Conservation (phyloP, 352 stramenopile species). For the Phytophthora aleatoria region DNA sequence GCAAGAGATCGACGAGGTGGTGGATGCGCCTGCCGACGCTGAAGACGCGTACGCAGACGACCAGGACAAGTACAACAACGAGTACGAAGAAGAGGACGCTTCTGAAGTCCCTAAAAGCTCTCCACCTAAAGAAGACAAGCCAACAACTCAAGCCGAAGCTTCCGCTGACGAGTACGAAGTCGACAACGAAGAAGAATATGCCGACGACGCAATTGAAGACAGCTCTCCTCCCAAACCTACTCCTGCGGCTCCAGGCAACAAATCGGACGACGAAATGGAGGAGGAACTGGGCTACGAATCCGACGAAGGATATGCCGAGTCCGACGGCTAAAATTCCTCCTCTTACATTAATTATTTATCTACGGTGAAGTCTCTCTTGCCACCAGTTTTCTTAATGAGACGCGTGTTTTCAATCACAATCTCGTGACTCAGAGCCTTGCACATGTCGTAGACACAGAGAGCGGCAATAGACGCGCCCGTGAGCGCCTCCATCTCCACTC, state of each 20-base stretch:
- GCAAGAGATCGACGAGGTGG: constrained; percentile 27
- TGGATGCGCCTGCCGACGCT: constrained; percentile 12
- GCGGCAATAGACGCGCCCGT: constrained; percentile 93
- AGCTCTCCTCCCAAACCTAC: constrained; percentile 19
- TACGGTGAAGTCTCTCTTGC: constrained; percentile 81
- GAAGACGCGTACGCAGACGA: constrained; percentile 42
- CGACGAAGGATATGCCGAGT: constrained; percentile 62
- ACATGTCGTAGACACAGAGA: constrained; percentile 99
- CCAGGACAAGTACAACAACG: constrained; percentile 46
- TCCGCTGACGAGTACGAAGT: constrained; percentile 33
- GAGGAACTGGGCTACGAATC: constrained; percentile 48
- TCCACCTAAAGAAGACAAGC: constrained; percentile 1
- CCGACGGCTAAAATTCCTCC: constrained; percentile 32
- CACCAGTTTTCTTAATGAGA: constrained; percentile 92
- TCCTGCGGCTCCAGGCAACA: neutral
- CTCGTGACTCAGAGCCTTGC: constrained; percentile 96
- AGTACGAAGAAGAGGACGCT: constrained; percentile 49
- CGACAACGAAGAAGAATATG: constrained; percentile 32
- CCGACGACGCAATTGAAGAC: constrained; percentile 32
- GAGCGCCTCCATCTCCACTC: constrained; percentile 96
- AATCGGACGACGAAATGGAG: constrained; percentile 41
- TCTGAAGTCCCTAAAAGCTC: constrained; percentile 1
- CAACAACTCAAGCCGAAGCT: neutral
- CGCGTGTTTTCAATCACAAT: constrained; percentile 93
- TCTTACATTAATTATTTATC: constrained; percentile 1